Evolutionary conservation across 1,284 basidiomycete species (phyloP).

Genomic region (Tranzscheliella williamsii): DNA sequence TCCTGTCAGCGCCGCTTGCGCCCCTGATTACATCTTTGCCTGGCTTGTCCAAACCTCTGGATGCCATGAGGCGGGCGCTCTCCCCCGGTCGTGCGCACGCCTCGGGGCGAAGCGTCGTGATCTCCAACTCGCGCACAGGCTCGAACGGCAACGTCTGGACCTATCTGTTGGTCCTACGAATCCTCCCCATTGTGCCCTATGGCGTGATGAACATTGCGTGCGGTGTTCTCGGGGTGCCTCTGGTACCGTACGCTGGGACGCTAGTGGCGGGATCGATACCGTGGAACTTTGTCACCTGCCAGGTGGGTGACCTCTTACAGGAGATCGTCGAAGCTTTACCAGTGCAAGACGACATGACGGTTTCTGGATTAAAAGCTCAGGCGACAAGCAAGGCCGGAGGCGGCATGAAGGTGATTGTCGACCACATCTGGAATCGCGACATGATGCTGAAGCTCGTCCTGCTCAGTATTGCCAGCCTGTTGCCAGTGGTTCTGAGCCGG

Average conservation of each 20-base stretch:
- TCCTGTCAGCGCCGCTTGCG: constrained; percentile 48
- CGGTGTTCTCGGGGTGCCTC: constrained; percentile 53
- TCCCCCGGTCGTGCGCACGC: constrained; percentile 26
- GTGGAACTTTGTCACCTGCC: constrained; percentile 59
- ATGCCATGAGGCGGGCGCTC: constrained; percentile 50
- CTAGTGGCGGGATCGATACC: constrained; percentile 53
- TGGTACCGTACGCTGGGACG: constrained; percentile 53
- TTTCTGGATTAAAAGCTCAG: constrained; percentile 14
- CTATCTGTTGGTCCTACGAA: constrained; percentile 53
- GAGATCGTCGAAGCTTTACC: constrained; percentile 52
- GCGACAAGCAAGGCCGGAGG: constrained; percentile 32
- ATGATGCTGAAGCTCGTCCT: constrained; percentile 50
- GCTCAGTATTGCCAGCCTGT: constrained; percentile 43
- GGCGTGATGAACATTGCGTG: constrained; percentile 60
- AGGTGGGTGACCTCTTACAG: constrained; percentile 55
- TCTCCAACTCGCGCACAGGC: constrained; percentile 15
- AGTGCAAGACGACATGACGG: constrained; percentile 13
- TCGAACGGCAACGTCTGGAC: constrained; percentile 45
- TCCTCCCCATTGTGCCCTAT: constrained; percentile 59
- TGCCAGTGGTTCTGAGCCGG: constrained; percentile 46
- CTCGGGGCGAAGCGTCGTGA: constrained; percentile 33
- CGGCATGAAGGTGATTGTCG: constrained; percentile 41
- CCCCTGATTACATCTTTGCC: constrained; percentile 49
- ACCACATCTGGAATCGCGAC: constrained; percentile 49
- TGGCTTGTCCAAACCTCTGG: constrained; percentile 49